Conservation (phyloP, 257 asterid genomes). For the Przewalskia tangutica region DNA sequence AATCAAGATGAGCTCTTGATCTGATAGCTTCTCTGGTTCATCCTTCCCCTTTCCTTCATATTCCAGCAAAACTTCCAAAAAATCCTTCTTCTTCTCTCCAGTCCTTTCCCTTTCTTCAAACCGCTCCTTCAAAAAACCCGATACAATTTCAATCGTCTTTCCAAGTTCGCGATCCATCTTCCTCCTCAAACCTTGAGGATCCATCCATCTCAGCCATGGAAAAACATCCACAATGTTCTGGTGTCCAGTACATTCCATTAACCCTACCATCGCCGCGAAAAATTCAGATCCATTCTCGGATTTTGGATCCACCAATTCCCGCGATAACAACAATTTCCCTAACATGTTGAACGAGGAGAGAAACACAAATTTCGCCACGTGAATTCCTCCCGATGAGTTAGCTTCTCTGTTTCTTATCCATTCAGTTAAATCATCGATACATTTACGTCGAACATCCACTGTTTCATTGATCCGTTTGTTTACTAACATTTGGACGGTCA, state of each 20-base stretch:
- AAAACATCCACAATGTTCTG: constrained; percentile 45
- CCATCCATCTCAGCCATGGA: constrained; percentile 32
- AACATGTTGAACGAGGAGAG: constrained; percentile 42
- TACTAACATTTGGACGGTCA: constrained; percentile 39
- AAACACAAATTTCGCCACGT: constrained; percentile 26
- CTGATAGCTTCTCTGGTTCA: constrained; percentile 33
- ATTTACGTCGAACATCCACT: constrained; percentile 18
- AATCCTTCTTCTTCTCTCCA: constrained; percentile 25
- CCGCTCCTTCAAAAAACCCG: constrained; percentile 34
- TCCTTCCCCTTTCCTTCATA: constrained; percentile 24
- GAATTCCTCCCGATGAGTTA: neutral
- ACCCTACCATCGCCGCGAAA: constrained; percentile 27
- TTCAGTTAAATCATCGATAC: constrained; percentile 22
- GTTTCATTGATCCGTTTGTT: constrained; percentile 30
- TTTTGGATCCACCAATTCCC: constrained; percentile 34
- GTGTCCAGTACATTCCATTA: constrained; percentile 31
- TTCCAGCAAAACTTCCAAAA: constrained; percentile 45
- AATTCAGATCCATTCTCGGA: constrained; percentile 30
- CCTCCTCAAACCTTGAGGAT: constrained; percentile 39
- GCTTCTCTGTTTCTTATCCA: constrained; percentile 21
- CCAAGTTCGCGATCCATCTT: constrained; percentile 27
- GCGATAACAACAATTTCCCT: constrained; percentile 40
- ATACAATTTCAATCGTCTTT: constrained; percentile 23
- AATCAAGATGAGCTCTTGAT: constrained; percentile 32
- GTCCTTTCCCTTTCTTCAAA: neutral